Conservation (phyloP, 768 basidiomycete species). For the Butyriboletus loyo region DNA sequence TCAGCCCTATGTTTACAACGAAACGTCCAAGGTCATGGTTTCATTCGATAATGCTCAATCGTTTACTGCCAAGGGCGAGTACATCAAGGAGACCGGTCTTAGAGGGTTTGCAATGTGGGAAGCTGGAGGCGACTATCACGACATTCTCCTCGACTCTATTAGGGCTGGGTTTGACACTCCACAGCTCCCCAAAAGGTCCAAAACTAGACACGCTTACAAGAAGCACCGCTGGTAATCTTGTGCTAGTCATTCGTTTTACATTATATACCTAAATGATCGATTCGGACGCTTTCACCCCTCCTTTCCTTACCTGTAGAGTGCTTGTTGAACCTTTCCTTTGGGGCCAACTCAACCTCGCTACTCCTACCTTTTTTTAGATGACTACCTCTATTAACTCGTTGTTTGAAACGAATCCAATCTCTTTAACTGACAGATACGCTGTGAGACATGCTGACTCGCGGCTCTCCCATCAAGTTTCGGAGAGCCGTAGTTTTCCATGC, state of each 20-base stretch:
- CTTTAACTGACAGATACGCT: neutral
- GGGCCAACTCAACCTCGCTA: neutral
- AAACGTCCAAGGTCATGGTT: constrained; percentile 52
- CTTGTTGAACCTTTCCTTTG: neutral
- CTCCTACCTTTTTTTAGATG: no score
- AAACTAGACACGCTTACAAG: neutral
- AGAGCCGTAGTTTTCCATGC: neutral
- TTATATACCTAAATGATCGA: neutral
- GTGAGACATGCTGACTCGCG: neutral
- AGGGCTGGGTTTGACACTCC: constrained; percentile 9
- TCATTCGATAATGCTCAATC: constrained; percentile 64
- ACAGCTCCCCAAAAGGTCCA: neutral
- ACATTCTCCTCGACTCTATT: constrained; percentile 64
- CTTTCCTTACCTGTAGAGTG: neutral
- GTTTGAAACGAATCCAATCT: neutral
- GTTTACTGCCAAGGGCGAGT: constrained; percentile 59
- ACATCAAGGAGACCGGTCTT: constrained; percentile 51
- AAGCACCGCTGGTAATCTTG: neutral
- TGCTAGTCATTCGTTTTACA: neutral
- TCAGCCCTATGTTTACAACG: constrained; percentile 68
- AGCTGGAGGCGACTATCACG: constrained; percentile 60
- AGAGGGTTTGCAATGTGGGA: constrained; percentile 74
- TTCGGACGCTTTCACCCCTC: neutral
- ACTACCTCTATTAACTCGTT: neutral
- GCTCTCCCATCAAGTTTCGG: neutral